Percentiles rank a stretch among this genome's conserved stretches.
These are phyloP conservation scores for Aspergillus niger DNA, from an alignment of 2,329 filamentous ascomycete genomes.

Conservation along the genomic window DNA sequence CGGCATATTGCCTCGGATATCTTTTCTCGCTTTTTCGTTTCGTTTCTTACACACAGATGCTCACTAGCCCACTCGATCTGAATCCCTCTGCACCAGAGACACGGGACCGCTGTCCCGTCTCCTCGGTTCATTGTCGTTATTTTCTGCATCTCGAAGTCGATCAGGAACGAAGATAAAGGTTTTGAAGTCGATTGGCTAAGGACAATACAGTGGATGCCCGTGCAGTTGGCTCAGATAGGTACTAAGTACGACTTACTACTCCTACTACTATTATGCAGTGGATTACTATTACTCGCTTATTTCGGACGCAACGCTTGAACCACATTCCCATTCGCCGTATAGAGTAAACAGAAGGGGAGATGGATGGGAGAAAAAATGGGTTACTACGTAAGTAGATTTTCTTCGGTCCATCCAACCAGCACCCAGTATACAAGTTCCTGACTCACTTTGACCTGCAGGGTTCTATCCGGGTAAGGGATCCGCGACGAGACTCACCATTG, in stretches of 20 bases:
- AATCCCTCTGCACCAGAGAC: slow-evolving; percentile 4
- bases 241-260: too few relatives aligned
- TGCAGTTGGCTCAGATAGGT: not conserved
- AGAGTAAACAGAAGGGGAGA: not conserved
- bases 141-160: not conserved
- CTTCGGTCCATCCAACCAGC: slow-evolving; percentile 11
- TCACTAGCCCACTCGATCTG: not conserved
- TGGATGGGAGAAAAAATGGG: not conserved
- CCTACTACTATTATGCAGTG: too few relatives aligned
- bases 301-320: not conserved
- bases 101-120: slow-evolving; percentile 1
- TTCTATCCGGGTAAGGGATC: slow-evolving; percentile 9
- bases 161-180: not conserved
- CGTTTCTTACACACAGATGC: slow-evolving; percentile 4
- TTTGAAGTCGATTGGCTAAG: not conserved
- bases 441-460: slow-evolving; percentile 22
- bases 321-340: not conserved
- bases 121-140: not conserved
- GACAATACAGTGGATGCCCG: not conserved
- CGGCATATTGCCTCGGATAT: not conserved
- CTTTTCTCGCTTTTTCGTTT: too few relatives aligned
- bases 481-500: slow-evolving; percentile 4
- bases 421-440: slow-evolving; percentile 7
- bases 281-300: not conserved
- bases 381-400: not conserved